phyloP scores from a whole-genome alignment of 2,329 filamentous ascomycete genomes.

The Fonsecaea erecta region DNA sequence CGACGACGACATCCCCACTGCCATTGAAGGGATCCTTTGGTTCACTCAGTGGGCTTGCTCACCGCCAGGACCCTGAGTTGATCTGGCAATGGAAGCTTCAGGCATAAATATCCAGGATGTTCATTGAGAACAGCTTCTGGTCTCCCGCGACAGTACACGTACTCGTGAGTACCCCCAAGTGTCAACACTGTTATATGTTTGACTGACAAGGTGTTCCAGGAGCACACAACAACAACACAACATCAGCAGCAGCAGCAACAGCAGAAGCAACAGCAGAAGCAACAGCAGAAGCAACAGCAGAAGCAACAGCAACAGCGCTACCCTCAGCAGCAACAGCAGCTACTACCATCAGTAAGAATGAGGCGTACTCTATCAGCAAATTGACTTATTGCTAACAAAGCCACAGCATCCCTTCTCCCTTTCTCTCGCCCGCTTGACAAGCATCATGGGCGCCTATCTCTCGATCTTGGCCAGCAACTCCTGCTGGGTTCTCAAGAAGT shows the following conservation, averaged over 20 bases:
- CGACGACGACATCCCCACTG: background rate
- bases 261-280: background rate
- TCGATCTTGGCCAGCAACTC: background rate
- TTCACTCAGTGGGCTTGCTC: background rate
- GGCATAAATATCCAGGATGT: background rate
- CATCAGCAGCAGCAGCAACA: background rate
- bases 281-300: background rate
- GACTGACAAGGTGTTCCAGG: background rate
- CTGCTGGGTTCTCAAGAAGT: conserved; percentile 4
- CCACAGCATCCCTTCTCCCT: background rate
- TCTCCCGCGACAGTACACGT: background rate
- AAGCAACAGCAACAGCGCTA: background rate
- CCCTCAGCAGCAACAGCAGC: background rate
- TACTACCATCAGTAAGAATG: background rate
- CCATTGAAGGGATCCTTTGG: background rate
- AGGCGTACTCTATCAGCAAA: background rate
- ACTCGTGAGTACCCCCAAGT: background rate
- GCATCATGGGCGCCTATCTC: conserved; percentile 3
- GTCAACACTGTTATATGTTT: background rate
- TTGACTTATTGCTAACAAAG: background rate
- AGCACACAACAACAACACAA: background rate
- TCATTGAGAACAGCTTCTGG: background rate
- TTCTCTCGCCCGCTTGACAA: background rate
- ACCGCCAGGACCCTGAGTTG: background rate
- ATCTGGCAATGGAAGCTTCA: background rate